Conservation (phyloP, 805 yeast genomes). For the Vanderwaltozyma verrucispora region DNA sequence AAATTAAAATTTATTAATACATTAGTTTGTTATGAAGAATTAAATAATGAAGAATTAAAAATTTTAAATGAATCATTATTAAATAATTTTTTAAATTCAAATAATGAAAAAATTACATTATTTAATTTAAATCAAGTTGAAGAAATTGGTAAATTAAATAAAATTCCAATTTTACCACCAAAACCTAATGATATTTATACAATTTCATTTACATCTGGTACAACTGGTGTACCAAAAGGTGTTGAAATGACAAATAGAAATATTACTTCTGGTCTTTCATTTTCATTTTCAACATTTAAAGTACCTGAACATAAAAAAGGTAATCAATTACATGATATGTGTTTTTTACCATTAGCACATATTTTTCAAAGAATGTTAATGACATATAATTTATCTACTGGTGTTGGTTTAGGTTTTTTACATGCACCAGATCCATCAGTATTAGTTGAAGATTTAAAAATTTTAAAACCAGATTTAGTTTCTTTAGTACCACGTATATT, state of each 20-base stretch:
- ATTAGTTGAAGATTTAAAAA: conserved; percentile 47
- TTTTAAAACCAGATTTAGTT: conserved; percentile 42
- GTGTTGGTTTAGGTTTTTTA: conserved; percentile 46
- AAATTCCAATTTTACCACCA: conserved; percentile 38
- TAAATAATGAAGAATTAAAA: conserved; percentile 28
- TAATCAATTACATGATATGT: conserved; percentile 26
- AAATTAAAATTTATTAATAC: conserved; percentile 36
- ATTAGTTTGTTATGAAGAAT: conserved; percentile 46
- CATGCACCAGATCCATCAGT: conserved; percentile 41
- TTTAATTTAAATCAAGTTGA: conserved; percentile 34
- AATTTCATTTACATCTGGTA: conserved; percentile 64
- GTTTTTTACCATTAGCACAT: conserved; percentile 50
- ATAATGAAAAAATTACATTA: conserved; percentile 31
- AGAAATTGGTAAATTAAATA: conserved; percentile 33
- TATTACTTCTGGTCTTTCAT: conserved; percentile 40
- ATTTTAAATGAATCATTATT: conserved; percentile 24
- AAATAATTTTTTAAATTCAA: conserved; percentile 18
- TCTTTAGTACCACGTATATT: conserved; percentile 56
- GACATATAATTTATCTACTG: conserved; percentile 36
- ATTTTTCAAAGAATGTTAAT: conserved; percentile 41
- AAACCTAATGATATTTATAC: conserved; percentile 45
- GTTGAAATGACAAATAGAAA: conserved; percentile 46
- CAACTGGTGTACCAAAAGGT: conserved; percentile 70
- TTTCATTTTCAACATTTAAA: conserved; percentile 30
- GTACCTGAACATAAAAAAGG: conserved; percentile 18